phyloP scores from a whole-genome alignment of 75 land plant genomes.

The Pinus tabuliformis region DNA sequence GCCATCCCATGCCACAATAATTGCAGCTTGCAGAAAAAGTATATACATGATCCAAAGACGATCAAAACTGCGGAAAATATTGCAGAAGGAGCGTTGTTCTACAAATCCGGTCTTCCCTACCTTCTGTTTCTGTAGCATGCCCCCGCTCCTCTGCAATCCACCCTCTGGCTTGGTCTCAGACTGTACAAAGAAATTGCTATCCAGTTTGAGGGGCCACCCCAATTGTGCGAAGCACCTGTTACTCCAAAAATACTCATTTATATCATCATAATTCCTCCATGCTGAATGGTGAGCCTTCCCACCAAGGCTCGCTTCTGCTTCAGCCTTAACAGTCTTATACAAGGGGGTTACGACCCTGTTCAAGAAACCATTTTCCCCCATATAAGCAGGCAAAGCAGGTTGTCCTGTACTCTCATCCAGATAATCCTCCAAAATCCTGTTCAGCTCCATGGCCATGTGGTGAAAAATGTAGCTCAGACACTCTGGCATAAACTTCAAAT shows the following conservation, averaged over 20 bases:
- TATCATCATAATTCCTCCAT: constrained; percentile 94
- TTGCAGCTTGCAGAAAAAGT: constrained; percentile 61
- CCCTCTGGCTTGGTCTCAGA: constrained; percentile 6
- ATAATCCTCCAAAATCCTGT: constrained; percentile 57
- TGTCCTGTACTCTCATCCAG: constrained; percentile 42
- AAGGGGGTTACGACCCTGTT: constrained; percentile 59
- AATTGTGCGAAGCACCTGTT: constrained; percentile 49
- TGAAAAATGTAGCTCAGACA: constrained; percentile 84
- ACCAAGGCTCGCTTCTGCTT: constrained; percentile 47
- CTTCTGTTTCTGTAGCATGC: constrained; percentile 19
- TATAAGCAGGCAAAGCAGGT: constrained; percentile 32
- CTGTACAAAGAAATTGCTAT: constrained; percentile 50
- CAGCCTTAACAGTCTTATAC: constrained; percentile 55
- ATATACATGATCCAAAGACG: constrained; percentile 76
- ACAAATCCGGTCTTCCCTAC: constrained; percentile 94
- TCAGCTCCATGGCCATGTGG: constrained; percentile 77
- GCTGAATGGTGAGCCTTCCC: constrained; percentile 76
- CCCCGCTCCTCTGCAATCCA: constrained; percentile 11
- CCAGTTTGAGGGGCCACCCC: constrained; percentile 60
- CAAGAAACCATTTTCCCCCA: constrained; percentile 67
- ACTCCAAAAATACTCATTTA: constrained; percentile 90
- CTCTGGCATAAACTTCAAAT: constrained; percentile 79
- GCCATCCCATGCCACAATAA: constrained; percentile 51
- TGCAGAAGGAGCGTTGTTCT: constrained; percentile 91
- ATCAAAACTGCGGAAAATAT: constrained; percentile 81